Conservation (phyloP, 495 filamentous ascomycete genomes). For the Penicillium lagena region DNA sequence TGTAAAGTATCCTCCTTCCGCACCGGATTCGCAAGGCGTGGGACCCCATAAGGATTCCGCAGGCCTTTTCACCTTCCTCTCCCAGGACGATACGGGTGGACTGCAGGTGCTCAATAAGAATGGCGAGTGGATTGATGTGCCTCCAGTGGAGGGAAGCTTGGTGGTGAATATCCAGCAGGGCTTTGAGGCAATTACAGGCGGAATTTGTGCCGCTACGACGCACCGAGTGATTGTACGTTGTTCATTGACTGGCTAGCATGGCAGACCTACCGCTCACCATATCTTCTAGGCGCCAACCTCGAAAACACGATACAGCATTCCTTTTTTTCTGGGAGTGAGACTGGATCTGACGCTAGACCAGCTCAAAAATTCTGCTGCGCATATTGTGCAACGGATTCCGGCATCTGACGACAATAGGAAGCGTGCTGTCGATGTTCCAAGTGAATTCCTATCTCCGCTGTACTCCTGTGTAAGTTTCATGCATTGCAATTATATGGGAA, state of each 20-base stretch:
- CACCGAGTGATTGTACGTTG: constrained; percentile 60
- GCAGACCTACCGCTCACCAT: not conserved
- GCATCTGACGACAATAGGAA: constrained; percentile 29
- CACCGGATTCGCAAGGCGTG: constrained; percentile 64
- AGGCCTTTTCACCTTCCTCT: constrained; percentile 51
- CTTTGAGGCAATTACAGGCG: constrained; percentile 81
- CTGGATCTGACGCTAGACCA: constrained; percentile 69
- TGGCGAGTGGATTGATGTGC: constrained; percentile 43
- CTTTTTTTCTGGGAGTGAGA: constrained; percentile 86
- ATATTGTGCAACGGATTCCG: constrained; percentile 32
- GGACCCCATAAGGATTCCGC: constrained; percentile 87
- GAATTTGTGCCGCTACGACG: constrained; percentile 79
- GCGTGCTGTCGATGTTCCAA: constrained; percentile 33
- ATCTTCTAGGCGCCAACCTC: constrained; percentile 25
- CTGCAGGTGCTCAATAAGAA: constrained; percentile 46
- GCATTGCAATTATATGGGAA: too few species aligned
- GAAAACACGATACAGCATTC: constrained; percentile 66
- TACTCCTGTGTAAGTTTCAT: constrained; percentile 31
- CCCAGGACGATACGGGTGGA: constrained; percentile 48
- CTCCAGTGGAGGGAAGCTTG: constrained; percentile 39
- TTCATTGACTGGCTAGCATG: too few species aligned
- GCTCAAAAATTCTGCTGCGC: constrained; percentile 27
- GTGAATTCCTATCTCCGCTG: constrained; percentile 35
- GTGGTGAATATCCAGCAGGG: constrained; percentile 72
- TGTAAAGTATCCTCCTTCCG: constrained; percentile 75